phyloP scores from a whole-genome alignment of 495 filamentous ascomycete species.

The Aspergillus ellipticus region DNA sequence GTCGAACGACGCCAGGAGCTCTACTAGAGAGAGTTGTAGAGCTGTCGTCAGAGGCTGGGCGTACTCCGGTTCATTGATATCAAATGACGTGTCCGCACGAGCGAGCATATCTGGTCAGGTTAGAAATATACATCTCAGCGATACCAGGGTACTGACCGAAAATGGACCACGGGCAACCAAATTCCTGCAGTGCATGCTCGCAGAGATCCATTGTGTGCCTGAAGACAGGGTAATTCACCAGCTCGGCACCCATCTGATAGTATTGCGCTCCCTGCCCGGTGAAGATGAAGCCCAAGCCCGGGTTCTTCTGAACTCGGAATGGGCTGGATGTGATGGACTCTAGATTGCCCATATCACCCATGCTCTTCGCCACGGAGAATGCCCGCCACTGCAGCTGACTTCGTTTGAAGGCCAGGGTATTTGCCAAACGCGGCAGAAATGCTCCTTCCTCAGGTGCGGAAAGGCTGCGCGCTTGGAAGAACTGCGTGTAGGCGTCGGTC shows the following conservation, averaged over 20 bases:
- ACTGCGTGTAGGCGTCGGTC: not conserved
- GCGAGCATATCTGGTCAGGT: slow-evolving; percentile 2
- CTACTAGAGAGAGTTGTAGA: slow-evolving; percentile 41
- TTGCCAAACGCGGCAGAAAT: no score
- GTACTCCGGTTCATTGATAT: slow-evolving; percentile 6
- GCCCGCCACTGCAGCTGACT: not conserved
- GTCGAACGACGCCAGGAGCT: slow-evolving; percentile 29
- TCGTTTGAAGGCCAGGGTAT: not conserved
- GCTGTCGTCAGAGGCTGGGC: slow-evolving; percentile 31
- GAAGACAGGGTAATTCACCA: slow-evolving; percentile 3
- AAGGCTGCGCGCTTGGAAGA: not conserved
- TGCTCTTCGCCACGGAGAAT: not conserved
- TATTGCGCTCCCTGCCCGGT: slow-evolving; percentile 22
- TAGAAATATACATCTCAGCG: no score
- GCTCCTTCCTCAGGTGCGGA: no score
- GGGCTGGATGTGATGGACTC: not conserved
- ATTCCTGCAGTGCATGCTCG: not conserved
- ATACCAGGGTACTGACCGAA: not conserved
- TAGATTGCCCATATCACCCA: not conserved
- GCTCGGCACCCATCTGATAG: slow-evolving; percentile 24
- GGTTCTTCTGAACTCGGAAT: not conserved
- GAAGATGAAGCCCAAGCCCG: slow-evolving; percentile 27
- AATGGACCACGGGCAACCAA: slow-evolving; percentile 4
- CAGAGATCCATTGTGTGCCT: not conserved
- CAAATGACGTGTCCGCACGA: not conserved